Percentiles rank a stretch among this genome's conserved stretches.
Evolutionary conservation across 352 stramenopile genomes (phyloP).

Genomic region (Globisporangium camurandrum): DNA sequence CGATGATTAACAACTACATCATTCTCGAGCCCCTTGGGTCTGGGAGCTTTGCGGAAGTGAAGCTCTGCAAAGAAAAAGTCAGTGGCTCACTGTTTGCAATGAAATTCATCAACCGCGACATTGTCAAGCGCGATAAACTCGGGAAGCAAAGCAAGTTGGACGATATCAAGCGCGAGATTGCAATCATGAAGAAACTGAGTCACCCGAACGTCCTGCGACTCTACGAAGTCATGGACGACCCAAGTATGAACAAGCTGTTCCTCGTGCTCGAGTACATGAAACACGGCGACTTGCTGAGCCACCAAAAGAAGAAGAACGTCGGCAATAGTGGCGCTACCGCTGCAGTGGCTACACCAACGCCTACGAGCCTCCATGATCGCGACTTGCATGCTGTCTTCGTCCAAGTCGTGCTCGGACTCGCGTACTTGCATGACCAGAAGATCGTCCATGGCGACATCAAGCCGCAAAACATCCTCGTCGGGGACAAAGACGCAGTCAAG

Average conservation of each 20-base stretch:
- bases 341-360: too few relatives aligned
- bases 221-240: conserved; percentile 95
- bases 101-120: conserved; percentile 85
- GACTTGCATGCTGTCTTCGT: conserved; percentile 69
- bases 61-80: conserved; percentile 81
- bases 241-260: conserved; percentile 91
- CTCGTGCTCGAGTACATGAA: conserved; percentile 97
- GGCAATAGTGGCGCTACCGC: conserved; percentile 11
- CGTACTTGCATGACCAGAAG: conserved; percentile 85
- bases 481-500: conserved; percentile 85
- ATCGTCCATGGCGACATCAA: conserved; percentile 87
- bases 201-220: conserved; percentile 93
- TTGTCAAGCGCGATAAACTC: conserved; percentile 83
- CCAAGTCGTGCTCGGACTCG: conserved; percentile 75
- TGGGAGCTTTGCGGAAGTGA: conserved; percentile 88
- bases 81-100: conserved; percentile 72
- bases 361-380: conserved; percentile 52
- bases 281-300: conserved; percentile 60
- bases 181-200: conserved; percentile 96
- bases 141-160: conserved; percentile 74
- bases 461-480: conserved; percentile 83
- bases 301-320: conserved; percentile 65
- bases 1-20: conserved; percentile 94
- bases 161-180: conserved; percentile 92
- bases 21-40: conserved; percentile 80